Evolutionary conservation across 768 basidiomycete species (phyloP).

Genomic region (Russula abietina): DNA sequence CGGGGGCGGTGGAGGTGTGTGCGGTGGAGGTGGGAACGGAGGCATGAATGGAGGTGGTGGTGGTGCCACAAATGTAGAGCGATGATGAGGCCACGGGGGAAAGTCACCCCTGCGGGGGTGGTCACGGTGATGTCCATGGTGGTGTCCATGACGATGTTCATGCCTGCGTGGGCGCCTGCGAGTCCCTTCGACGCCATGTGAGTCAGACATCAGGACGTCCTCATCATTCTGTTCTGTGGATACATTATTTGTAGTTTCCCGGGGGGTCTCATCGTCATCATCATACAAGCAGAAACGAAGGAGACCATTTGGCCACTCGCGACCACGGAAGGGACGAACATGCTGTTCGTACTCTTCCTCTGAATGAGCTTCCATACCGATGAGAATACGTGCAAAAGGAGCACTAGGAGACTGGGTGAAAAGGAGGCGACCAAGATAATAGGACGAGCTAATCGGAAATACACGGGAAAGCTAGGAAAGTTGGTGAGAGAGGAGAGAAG

Average conservation of each 20-base stretch:
- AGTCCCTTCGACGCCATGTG: not conserved
- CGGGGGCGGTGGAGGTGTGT: not conserved
- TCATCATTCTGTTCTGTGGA: not conserved
- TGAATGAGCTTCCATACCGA: conserved; percentile 54
- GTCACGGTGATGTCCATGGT: conserved; percentile 5
- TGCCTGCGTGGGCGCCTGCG: conserved; percentile 7
- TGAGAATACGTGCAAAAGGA: conserved; percentile 49
- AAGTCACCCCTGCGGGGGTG: conserved; percentile 8
- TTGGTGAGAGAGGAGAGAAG: conserved; percentile 4
- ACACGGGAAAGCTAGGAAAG: conserved; percentile 56
- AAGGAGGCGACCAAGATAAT: conserved; percentile 59
- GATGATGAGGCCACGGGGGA: conserved; percentile 17
- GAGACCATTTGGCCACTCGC: conserved; percentile 51
- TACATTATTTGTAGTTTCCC: conserved; percentile 2
- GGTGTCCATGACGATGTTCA: conserved; percentile 13
- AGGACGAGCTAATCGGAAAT: conserved; percentile 55
- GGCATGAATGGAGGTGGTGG: conserved; percentile 12
- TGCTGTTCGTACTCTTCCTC: conserved; percentile 51
- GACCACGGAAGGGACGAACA: conserved; percentile 45
- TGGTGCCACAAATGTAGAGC: conserved; percentile 10
- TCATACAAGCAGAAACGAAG: conserved; percentile 56
- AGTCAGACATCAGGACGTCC: not conserved
- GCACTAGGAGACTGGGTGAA: conserved; percentile 57
- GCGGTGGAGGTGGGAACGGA: not conserved
- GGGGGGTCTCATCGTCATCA: conserved; percentile 44